These are phyloP conservation scores for Zanthoxylum bungeanum DNA, from an alignment of 345 rosid genomes.

Conservation along the genomic window DNA sequence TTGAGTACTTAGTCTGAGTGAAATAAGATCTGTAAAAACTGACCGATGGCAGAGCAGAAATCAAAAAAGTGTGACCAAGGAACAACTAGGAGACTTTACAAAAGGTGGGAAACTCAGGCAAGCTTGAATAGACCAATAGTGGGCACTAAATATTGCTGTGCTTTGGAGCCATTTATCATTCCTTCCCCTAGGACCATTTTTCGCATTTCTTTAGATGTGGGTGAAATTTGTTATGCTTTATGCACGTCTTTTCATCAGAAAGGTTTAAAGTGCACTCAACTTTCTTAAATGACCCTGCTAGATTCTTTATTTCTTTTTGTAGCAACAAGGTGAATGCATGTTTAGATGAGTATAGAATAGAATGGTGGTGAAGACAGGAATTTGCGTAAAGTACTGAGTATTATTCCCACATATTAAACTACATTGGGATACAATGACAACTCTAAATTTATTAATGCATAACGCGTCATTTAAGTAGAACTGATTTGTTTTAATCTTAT, in stretches of 20 bases:
- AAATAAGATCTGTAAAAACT: not conserved
- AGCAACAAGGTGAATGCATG: not conserved
- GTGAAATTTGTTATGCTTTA: constrained; percentile 5
- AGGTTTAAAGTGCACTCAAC: constrained; percentile 16
- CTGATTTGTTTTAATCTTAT: not conserved
- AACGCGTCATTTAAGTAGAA: constrained; percentile 12
- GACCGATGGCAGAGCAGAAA: not conserved
- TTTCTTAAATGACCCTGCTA: not conserved
- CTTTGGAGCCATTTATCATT: not conserved
- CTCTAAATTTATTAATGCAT: not conserved
- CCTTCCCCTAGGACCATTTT: not conserved
- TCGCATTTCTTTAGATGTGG: constrained; percentile 8
- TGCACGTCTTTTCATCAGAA: constrained; percentile 16
- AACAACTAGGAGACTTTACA: not conserved
- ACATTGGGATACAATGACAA: not conserved
- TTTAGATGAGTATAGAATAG: constrained; percentile 1
- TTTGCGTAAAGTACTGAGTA: not conserved
- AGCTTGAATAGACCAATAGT: not conserved
- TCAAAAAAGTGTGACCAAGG: not conserved
- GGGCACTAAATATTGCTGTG: not conserved
- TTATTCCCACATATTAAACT: not conserved
- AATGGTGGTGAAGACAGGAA: not conserved
- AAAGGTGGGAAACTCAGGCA: not conserved
- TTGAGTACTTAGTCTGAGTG: not conserved
- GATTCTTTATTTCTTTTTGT: constrained; percentile 9